These are phyloP conservation scores for Candida coquimbonensis DNA, from an alignment of 805 yeast genomes.

Conservation along the genomic window DNA sequence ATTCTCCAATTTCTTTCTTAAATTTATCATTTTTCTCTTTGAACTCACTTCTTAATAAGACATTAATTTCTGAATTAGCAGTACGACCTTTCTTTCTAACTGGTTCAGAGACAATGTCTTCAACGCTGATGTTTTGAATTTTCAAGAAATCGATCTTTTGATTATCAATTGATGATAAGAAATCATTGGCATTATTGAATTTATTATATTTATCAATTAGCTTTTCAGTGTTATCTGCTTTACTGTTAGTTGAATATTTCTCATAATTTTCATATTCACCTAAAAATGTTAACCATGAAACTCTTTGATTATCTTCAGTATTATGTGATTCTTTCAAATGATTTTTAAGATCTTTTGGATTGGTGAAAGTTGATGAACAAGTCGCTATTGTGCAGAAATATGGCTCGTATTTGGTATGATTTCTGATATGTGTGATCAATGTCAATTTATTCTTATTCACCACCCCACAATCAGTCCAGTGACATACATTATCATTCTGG, in stretches of 20 bases:
- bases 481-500: constrained; percentile 29
- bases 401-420: constrained; percentile 64
- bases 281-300: constrained; percentile 14
- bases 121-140: constrained; percentile 18
- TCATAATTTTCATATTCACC: constrained; percentile 27
- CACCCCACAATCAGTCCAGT: constrained; percentile 52
- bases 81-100: constrained; percentile 22
- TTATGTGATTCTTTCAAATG: constrained; percentile 55
- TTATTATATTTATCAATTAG: background rate
- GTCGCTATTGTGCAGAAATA: constrained; percentile 60
- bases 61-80: constrained; percentile 21
- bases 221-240: background rate
- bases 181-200: background rate
- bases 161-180: constrained; percentile 1
- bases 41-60: constrained; percentile 15
- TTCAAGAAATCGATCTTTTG: constrained; percentile 19
- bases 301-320: constrained; percentile 1
- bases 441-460: constrained; percentile 51
- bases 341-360: constrained; percentile 56
- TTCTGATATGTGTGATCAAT: constrained; percentile 52
- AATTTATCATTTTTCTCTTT: constrained; percentile 10
- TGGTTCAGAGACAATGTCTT: constrained; percentile 22
- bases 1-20: background rate
- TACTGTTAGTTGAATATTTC: background rate
- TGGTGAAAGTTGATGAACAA: constrained; percentile 51